Percentiles rank a stretch among this genome's conserved stretches.
Conservation (phyloP, 192 early-diverging fungal species). For the Chytriomyces sp. region DNA sequence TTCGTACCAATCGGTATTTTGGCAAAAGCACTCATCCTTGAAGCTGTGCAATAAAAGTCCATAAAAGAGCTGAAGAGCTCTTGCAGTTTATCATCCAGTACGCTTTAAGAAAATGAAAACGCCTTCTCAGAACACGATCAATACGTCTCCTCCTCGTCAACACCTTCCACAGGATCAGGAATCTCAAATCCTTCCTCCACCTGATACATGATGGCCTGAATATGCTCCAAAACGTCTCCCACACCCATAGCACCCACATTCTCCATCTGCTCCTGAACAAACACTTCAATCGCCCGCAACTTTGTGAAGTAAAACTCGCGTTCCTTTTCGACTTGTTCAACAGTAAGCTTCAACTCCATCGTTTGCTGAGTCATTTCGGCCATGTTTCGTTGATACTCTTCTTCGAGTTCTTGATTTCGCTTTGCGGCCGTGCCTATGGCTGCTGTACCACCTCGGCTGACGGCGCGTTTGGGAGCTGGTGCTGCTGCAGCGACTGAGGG, state of each 20-base stretch:
- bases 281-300: constrained; percentile 93
- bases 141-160: constrained; percentile 24
- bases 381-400: constrained; percentile 67
- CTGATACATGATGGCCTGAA: constrained; percentile 89
- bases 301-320: constrained; percentile 97
- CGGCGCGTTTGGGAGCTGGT: background rate
- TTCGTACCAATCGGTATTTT: too few relatives aligned
- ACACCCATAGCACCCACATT: constrained; percentile 34
- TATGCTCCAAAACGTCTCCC: constrained; percentile 66
- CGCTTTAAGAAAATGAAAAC: background rate
- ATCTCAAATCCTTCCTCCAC: constrained; percentile 85
- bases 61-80: too few relatives aligned
- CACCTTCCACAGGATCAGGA: constrained; percentile 53
- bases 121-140: background rate
- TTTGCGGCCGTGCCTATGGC: constrained; percentile 4
- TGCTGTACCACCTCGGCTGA: too few relatives aligned
- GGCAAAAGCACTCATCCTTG: too few relatives aligned
- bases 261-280: constrained; percentile 82
- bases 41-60: too few relatives aligned
- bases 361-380: constrained; percentile 79
- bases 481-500: constrained; percentile 1
- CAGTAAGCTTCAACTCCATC: constrained; percentile 79
- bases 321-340: constrained; percentile 96
- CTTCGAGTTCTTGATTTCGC: constrained; percentile 23
- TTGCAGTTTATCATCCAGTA: too few relatives aligned